phyloP scores from a whole-genome alignment of 2,329 filamentous ascomycete species.

The Calonectria henricotiae region DNA sequence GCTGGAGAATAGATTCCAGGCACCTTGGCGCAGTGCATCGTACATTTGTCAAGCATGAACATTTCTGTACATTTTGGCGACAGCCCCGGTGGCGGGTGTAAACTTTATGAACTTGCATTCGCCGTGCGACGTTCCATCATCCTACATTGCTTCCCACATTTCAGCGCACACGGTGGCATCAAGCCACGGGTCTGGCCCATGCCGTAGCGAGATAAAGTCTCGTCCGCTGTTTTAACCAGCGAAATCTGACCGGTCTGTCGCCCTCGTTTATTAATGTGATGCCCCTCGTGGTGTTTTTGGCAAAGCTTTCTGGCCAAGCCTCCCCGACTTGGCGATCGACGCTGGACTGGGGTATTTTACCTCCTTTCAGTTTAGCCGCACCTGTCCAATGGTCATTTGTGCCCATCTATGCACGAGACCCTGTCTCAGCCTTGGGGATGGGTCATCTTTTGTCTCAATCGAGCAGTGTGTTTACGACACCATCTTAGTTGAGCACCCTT shows the following conservation, averaged over 20 bases:
- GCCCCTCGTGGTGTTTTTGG: not conserved
- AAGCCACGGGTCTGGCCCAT: not conserved
- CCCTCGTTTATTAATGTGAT: not conserved
- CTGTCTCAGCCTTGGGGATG: not conserved
- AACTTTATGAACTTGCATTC: not conserved
- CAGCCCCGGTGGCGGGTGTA: not conserved
- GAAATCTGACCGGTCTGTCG: not conserved
- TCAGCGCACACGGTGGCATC: not conserved
- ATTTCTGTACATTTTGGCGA: not conserved
- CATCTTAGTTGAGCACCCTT: slow-evolving; percentile 3
- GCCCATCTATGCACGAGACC: slow-evolving; percentile 27
- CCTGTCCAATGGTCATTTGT: not conserved
- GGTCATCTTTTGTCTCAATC: slow-evolving; percentile 19
- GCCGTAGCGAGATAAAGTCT: not conserved
- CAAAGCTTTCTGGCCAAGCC: slow-evolving; percentile 27
- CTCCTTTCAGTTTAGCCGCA: slow-evolving; percentile 27
- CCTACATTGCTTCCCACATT: not conserved
- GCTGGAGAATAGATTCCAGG: not conserved
- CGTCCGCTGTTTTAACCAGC: not conserved
- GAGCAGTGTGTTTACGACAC: slow-evolving; percentile 14
- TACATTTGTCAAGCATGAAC: not conserved
- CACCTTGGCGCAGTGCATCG: not conserved
- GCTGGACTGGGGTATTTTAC: slow-evolving; percentile 31
- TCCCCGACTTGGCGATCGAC: slow-evolving; percentile 27
- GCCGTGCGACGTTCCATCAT: not conserved